These are phyloP conservation scores for Mycosphaerelloides madeirae DNA, from an alignment of 2,329 filamentous ascomycete genomes.

Conservation along the genomic window DNA sequence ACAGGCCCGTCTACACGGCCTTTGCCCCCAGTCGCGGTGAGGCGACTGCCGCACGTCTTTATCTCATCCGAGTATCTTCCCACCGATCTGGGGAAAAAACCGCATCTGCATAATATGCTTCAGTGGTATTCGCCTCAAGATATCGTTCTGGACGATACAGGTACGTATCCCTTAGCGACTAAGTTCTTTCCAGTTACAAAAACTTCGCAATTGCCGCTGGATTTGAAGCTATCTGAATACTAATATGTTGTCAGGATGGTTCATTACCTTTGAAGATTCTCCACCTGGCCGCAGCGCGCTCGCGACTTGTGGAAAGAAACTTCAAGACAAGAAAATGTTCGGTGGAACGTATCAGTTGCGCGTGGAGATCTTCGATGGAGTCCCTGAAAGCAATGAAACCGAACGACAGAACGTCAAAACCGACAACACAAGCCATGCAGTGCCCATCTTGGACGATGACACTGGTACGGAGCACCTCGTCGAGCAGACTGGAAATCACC, in stretches of 20 bases:
- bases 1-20: background rate
- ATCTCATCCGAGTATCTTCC: conserved; percentile 21
- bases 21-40: background rate
- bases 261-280: conserved; percentile 19
- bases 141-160: conserved; percentile 18
- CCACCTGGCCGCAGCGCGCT: conserved; percentile 3
- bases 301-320: conserved; percentile 6
- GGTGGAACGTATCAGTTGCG: conserved; percentile 7
- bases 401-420: background rate
- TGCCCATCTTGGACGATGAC: too few relatives aligned
- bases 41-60: conserved; percentile 22
- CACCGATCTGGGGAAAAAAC: conserved; percentile 2
- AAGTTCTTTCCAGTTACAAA: too few relatives aligned
- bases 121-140: conserved; percentile 1
- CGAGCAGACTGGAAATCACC: too few relatives aligned
- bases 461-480: too few relatives aligned
- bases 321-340: conserved; percentile 3
- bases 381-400: background rate
- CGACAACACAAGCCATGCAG: too few relatives aligned
- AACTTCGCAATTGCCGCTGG: too few relatives aligned
- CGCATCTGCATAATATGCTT: conserved; percentile 18
- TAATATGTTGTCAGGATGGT: too few relatives aligned
- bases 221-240: too few relatives aligned
- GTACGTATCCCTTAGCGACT: too few relatives aligned
- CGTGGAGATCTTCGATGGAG: conserved; percentile 10